Base-by-base conservation (phyloP, 345 rosid genomes). In the Euphorbia peplus region DNA sequence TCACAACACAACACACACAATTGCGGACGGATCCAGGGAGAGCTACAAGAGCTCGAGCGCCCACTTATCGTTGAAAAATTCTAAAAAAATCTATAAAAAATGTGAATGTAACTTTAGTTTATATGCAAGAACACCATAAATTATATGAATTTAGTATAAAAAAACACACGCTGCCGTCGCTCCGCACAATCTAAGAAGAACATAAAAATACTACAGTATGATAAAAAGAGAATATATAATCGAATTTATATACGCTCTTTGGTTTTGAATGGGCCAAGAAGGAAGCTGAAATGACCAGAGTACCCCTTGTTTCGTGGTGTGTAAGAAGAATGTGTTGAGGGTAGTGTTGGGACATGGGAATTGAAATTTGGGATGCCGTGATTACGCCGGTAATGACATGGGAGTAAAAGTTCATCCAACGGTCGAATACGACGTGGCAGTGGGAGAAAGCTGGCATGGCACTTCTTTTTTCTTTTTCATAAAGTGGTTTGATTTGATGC, bases 401-500 rank as follows among this genome's bases (percentile, higher is more conserved):
- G 42, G 30, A 4, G 28, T 18, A 5, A 46, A 63, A 21, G 32
- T 25, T 62, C 54, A 25, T 21, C 67, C 46, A 63, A 26, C 74
- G 74, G 74, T 63, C 74, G 26, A 39, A 70, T 11, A 61, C 35
- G 37, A 62, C 44, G 68, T 39, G 30, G 35, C 51, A 22, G n/a
- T 39, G 30, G n/a, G 19, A 22, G 4, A 6, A 19, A 50, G 25
- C 67, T 70, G 55, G 37, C 60, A 37, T n/a, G n/a, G n/a, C n/a
- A 0, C 39, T 0, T 53, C n/a, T 18, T n/a, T 58, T 8, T 29
- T 19, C 60, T 56, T 56, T 29, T 14, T 32, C 4, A 35, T 3
- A 35, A 3, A 35, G 14, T 7, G 12, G 12, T 7, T 1, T 1
- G 12, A 14, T 5, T 42, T 42, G 39, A 35, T 35, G 47, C 47